These are phyloP conservation scores for Ascomycota sp. DNA, from an alignment of 2,329 filamentous ascomycete genomes.

Conservation along the genomic window DNA sequence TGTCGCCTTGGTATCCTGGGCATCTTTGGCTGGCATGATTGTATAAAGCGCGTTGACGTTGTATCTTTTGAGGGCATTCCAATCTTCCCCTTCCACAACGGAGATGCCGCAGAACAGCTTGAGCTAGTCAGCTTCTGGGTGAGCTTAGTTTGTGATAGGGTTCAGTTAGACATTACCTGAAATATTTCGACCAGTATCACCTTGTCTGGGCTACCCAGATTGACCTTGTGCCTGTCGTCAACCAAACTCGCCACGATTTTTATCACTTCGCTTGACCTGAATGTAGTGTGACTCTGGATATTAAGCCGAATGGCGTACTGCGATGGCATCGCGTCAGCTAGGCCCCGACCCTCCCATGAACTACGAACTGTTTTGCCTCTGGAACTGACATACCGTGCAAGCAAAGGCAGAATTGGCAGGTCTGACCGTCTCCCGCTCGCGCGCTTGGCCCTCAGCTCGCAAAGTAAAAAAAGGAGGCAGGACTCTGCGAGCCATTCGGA, in stretches of 20 bases:
- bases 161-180: constrained; percentile 31
- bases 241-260: constrained; percentile 47
- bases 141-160: too few species aligned
- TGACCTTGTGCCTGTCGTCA: constrained; percentile 49
- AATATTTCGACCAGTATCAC: constrained; percentile 65
- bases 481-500: constrained; percentile 41
- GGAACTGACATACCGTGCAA: constrained; percentile 20
- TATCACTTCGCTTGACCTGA: constrained; percentile 51
- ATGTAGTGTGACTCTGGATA: constrained; percentile 48
- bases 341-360: neutral
- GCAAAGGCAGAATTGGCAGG: constrained; percentile 5
- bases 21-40: constrained; percentile 8
- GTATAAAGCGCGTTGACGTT: constrained; percentile 57
- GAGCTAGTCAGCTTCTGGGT: neutral
- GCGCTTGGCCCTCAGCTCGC: constrained; percentile 7
- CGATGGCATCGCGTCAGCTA: neutral
- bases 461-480: constrained; percentile 42
- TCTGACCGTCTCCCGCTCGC: constrained; percentile 2
- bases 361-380: neutral
- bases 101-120: constrained; percentile 62
- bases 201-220: constrained; percentile 58
- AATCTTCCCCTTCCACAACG: constrained; percentile 49
- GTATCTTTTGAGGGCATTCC: constrained; percentile 54
- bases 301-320: constrained; percentile 75
- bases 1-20: too few species aligned